Conservation (phyloP, 768 basidiomycete species). For the Termitomyces bulborhizus region DNA sequence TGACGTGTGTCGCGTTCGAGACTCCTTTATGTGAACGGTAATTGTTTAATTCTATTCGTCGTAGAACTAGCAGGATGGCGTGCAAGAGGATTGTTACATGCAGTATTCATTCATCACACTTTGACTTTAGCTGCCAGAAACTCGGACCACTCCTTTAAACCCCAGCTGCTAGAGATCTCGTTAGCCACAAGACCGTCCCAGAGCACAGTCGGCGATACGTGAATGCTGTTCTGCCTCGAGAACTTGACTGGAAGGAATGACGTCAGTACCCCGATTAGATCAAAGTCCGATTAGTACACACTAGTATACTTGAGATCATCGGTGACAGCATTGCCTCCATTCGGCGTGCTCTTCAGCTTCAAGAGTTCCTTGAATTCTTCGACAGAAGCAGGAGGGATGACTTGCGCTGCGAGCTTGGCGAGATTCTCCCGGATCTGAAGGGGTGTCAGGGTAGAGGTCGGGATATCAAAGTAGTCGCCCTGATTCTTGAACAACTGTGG, state of each 20-base stretch:
- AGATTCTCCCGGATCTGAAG: constrained; percentile 73
- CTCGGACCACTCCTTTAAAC: constrained; percentile 70
- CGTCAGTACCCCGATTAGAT: background rate
- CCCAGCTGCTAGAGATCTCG: constrained; percentile 80
- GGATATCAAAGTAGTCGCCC: constrained; percentile 75
- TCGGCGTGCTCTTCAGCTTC: constrained; percentile 53
- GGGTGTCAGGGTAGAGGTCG: constrained; percentile 59
- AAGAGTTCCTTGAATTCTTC: constrained; percentile 58
- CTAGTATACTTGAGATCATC: constrained; percentile 88
- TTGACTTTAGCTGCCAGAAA: constrained; percentile 60
- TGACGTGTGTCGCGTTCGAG: too few relatives aligned
- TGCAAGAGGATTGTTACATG: background rate
- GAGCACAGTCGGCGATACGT: constrained; percentile 80
- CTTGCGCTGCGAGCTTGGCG: constrained; percentile 45
- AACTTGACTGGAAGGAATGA: constrained; percentile 63
- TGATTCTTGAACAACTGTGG: constrained; percentile 70
- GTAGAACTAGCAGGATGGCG: too few relatives aligned
- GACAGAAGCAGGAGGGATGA: constrained; percentile 45
- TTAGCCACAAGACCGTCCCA: constrained; percentile 72
- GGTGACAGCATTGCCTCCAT: constrained; percentile 79
- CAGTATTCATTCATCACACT: constrained; percentile 22
- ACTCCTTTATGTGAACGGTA: too few relatives aligned
- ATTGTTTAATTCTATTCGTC: background rate
- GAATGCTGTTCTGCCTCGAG: constrained; percentile 85
- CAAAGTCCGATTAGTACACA: constrained; percentile 18